Evolutionary conservation across 495 filamentous ascomycete species (phyloP), one percentile per base, ranked within the genome.

Genomic region (Ascobolus immersus): DNA sequence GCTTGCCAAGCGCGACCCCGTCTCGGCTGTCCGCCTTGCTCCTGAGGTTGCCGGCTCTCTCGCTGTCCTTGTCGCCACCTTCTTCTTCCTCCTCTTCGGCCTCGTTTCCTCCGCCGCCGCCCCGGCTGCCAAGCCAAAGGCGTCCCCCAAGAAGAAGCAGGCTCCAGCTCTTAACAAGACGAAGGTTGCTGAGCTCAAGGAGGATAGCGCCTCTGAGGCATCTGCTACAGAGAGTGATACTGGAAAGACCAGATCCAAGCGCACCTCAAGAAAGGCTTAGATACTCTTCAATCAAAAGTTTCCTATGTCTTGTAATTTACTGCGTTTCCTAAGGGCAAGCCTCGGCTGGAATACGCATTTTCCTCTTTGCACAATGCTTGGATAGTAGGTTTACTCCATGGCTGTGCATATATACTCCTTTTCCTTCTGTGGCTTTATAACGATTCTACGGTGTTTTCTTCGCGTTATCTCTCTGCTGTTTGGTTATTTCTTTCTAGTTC

Each of bases 1-100:
- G 39, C 72, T 92, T 45, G 74, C 69, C 53, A 72, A 82, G 64
- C 67, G 68, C 40, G 74, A 94, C 53, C 89, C 89, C 26, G 41
- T 99, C 48, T 63, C 81, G 55, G 89, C 89, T 30, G 63, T 84
- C 55, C 80, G 82, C 60, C 76, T 75, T 41, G 71, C 89, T 33
- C 89, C 89, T 38, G 89, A 92, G 52, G 69, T 90, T 44, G 78
- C 79, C 40, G 81, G 71, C 51, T 73, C 69, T 44, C 52, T 90
- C 47, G 67, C 59, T 47, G 73, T 71, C 34, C 45, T 82, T 39
- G 51, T 70, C 32, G 53, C 74, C 34, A 69, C 73, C 30, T 50
- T 89, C 42, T 55, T 82, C 28, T 62, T 71, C 36, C 41, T 90
- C 38, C 48, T 82, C 33, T 55, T 74, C 32, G 62, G 70, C 36